Conservation (phyloP, 176 grass and related monocot species). For the Saccharum spontaneum region DNA sequence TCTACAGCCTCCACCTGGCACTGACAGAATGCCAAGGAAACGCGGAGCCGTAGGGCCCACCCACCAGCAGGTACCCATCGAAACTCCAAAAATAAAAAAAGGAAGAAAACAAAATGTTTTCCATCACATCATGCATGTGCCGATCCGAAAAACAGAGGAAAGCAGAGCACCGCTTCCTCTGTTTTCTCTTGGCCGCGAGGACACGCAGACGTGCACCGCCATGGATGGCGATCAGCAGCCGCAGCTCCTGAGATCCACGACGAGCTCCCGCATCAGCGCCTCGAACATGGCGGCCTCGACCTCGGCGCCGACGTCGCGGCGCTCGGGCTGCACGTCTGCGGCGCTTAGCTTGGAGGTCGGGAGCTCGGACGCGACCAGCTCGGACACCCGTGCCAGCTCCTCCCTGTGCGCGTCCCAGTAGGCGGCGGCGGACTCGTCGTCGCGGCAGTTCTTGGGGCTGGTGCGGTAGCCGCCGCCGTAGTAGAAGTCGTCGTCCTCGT, state of each 20-base stretch:
- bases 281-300: conserved; percentile 24
- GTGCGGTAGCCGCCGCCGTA: not conserved
- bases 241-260: conserved; percentile 18
- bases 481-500: not conserved
- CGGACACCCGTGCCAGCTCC: conserved; percentile 31
- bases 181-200: not conserved
- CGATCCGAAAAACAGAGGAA: not conserved
- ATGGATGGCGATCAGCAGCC: not conserved
- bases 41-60: conserved; percentile 20
- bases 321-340: conserved; percentile 24
- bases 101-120: conserved; percentile 31
- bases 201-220: not conserved
- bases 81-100: not conserved
- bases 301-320: conserved; percentile 20
- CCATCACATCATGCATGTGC: not conserved
- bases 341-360: not conserved
- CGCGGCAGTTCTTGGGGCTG: not conserved
- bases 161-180: conserved; percentile 17
- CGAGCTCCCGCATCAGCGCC: conserved; percentile 5
- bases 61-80: conserved; percentile 1
- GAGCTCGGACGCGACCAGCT: conserved; percentile 39
- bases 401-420: conserved; percentile 39
- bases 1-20: conserved; percentile 51
- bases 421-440: not conserved
- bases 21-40: conserved; percentile 29